A percentile compares a stretch with the other conserved stretches of the same genome.
Evolutionary conservation across 208 protist genomes (phyloP).

Genomic region (Kentomonas sorsogonicus): DNA sequence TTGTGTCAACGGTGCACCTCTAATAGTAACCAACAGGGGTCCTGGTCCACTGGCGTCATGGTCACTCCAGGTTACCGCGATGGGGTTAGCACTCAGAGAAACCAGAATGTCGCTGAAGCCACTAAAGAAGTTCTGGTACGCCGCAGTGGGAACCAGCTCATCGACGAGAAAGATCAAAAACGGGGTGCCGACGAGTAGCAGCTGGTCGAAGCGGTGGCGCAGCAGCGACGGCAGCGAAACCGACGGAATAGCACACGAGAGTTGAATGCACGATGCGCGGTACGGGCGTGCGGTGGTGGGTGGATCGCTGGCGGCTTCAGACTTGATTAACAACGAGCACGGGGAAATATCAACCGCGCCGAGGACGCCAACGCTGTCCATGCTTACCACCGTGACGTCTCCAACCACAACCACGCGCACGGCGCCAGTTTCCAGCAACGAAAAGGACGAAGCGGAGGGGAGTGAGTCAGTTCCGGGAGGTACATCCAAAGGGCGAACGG

Average conservation of each 20-base stretch:
- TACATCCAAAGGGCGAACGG: no score
- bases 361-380: slow-evolving; percentile 8
- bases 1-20: no score
- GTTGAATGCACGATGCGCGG: slow-evolving; percentile 40
- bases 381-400: slow-evolving; percentile 11
- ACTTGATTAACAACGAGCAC: slow-evolving; percentile 19
- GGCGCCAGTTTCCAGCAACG: no score
- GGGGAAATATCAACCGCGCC: no score
- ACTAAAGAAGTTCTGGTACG: slow-evolving; percentile 56
- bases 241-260: slow-evolving; percentile 15
- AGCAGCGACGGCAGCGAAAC: slow-evolving; percentile 22
- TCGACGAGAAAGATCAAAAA: slow-evolving; percentile 26
- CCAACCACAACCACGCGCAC: no score
- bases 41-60: no score
- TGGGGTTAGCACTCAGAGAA: no score
- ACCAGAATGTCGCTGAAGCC: slow-evolving; percentile 50
- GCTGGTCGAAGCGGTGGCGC: slow-evolving; percentile 9
- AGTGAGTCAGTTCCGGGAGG: no score
- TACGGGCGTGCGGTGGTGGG: slow-evolving; percentile 26
- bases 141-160: slow-evolving; percentile 31
- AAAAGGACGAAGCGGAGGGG: no score
- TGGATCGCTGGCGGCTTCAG: slow-evolving; percentile 7
- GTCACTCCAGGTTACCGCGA: no score
- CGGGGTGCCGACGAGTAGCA: slow-evolving; percentile 11
- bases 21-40: no score